Evolutionary conservation across 805 yeast species (phyloP).

Genomic region (Candida easanensis): DNA sequence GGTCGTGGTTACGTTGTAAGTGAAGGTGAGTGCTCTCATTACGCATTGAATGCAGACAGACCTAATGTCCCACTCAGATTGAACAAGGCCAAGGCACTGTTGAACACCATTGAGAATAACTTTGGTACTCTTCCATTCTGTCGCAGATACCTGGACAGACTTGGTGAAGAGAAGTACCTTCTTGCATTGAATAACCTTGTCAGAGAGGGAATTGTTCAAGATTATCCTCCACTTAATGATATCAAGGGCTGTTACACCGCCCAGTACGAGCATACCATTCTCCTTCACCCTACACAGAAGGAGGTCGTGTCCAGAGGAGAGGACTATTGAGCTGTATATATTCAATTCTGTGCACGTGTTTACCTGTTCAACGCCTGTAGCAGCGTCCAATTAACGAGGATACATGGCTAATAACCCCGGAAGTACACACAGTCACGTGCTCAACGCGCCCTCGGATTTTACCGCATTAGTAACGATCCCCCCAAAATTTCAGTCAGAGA

Average conservation of each 20-base stretch:
- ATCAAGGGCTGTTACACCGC: conserved; percentile 87
- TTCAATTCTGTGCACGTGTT: neutral
- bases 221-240: conserved; percentile 91
- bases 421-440: conserved; percentile 2
- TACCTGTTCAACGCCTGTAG: too few species aligned
- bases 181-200: conserved; percentile 84
- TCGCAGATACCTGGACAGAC: conserved; percentile 86
- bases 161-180: conserved; percentile 89
- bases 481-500: conserved; percentile 6
- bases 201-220: conserved; percentile 83
- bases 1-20: conserved; percentile 87
- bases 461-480: neutral
- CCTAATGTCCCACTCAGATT: conserved; percentile 53
- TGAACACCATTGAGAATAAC: conserved; percentile 67
- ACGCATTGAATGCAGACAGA: conserved; percentile 57
- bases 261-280: conserved; percentile 91
- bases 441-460: conserved; percentile 2
- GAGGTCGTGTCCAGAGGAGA: conserved; percentile 96
- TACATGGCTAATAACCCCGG: too few species aligned
- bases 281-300: conserved; percentile 86
- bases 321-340: conserved; percentile 54
- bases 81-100: conserved; percentile 66
- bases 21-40: conserved; percentile 94
- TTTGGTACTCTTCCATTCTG: conserved; percentile 98
- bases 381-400: too few species aligned